Evolutionary conservation across 768 basidiomycete species (phyloP).

Genomic region (Lactarius hatsudake): DNA sequence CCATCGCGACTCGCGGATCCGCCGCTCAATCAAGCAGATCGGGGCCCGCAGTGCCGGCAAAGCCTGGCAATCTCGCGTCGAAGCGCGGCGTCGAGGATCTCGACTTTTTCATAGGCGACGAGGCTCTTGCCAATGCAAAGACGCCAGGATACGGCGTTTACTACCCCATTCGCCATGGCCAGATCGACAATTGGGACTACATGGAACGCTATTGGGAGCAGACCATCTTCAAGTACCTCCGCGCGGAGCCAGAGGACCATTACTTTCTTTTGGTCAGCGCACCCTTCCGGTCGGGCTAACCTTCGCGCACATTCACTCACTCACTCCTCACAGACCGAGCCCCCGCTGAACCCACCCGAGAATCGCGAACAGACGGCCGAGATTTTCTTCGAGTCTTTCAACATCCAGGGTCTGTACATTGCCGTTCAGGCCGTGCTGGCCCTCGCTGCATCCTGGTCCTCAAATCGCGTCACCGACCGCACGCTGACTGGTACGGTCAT

Average conservation of each 20-base stretch:
- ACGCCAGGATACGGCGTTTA: conserved; percentile 91
- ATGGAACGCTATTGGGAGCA: conserved; percentile 99
- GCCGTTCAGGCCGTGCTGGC: conserved; percentile 98
- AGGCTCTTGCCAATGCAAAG: conserved; percentile 93
- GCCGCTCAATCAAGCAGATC: conserved; percentile 55
- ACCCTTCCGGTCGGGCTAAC: not conserved
- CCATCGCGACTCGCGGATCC: conserved; percentile 86
- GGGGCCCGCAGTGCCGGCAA: conserved; percentile 75
- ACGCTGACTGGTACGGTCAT: conserved; percentile 97
- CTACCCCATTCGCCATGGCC: conserved; percentile 95
- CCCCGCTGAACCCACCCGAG: conserved; percentile 96
- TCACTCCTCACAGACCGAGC: conserved; percentile 74
- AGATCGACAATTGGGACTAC: conserved; percentile 98
- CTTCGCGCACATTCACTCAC: not conserved
- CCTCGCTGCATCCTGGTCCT: conserved; percentile 96
- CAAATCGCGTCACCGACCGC: conserved; percentile 82
- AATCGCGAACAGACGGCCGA: conserved; percentile 99
- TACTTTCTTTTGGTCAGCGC: conserved; percentile 89
- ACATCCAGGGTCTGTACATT: conserved; percentile 97
- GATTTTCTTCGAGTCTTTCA: conserved; percentile 99
- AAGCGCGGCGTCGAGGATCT: conserved; percentile 98
- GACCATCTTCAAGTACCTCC: conserved; percentile 98
- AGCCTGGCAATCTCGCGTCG: conserved; percentile 89
- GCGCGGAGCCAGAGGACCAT: conserved; percentile 98
- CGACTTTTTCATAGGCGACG: conserved; percentile 99